Evolutionary conservation across 768 basidiomycete species (phyloP), one percentile per base, ranked within the genome.

Genomic region (Leucocoprinus birnbaumii): DNA sequence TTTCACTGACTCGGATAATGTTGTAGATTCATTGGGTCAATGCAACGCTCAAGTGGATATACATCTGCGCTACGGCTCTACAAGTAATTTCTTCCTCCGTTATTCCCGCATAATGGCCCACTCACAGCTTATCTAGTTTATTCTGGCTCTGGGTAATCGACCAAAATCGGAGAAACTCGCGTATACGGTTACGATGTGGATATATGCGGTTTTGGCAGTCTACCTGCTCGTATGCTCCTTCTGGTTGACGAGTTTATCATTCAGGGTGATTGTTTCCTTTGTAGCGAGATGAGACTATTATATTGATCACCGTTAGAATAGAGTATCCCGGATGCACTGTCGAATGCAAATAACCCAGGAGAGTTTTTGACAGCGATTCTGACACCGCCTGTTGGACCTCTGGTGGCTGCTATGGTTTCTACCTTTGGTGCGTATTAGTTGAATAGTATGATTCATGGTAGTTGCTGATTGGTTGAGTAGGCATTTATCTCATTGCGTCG

Each of bases 341-440:
- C 68, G 75, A 58, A 69, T 76, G 51, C 80, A 31, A 31, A 84
- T 59, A 74, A 78, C 0, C 59, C 75, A 1, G 18, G 40, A 1
- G 61, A 84, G 58, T 74, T 89, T 53, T 71, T 92, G 54, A 14
- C 59, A 3, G 76, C 78, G 2, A 85, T 93, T 69, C 84, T 97
- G 65, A 76, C 71, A 38, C 86, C 89, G 11, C 86, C 91, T 2
- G 83, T 90, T 44, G 91, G 90, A 55, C 79, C 90, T 21, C 69
- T 95, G 53, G 84, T 94, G 45, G 94, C 91, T 24, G 93, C 94
- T 8, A 85, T 94, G 76, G 71, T 90, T 53, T 91, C 91, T 3
- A 95, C 93, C 2, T 92, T 91, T 62, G 95, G 85, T 42, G 11
- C 31, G 31, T n/a, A n/a, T n/a, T n/a, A n/a, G n/a, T n/a, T n/a